Percentiles rank a stretch among this genome's conserved stretches.
These are phyloP conservation scores for Immersiporthe knoxdaviesiana DNA, from an alignment of 2,329 filamentous ascomycete species.

Conservation along the genomic window DNA sequence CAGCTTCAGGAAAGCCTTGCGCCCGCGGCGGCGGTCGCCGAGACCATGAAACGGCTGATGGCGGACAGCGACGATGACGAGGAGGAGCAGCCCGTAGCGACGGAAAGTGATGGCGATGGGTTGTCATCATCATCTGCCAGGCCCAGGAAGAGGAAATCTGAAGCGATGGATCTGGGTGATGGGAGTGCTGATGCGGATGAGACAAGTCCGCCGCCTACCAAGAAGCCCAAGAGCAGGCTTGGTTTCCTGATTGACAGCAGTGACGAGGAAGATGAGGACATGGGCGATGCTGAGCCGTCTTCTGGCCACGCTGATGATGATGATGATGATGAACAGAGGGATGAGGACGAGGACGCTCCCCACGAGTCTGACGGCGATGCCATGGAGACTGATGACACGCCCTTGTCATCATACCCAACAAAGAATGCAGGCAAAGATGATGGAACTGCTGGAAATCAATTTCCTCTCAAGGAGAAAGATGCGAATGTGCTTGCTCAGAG, in stretches of 20 bases:
- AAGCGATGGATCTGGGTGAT: constrained; percentile 35
- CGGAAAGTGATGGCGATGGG: constrained; percentile 9
- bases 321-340: constrained; percentile 10
- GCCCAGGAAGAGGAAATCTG: constrained; percentile 40
- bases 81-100: constrained; percentile 24
- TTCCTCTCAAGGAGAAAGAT: constrained; percentile 22
- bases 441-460: background rate
- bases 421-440: constrained; percentile 1
- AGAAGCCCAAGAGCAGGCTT: constrained; percentile 28
- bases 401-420: constrained; percentile 25
- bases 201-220: constrained; percentile 29
- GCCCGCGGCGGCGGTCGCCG: constrained; percentile 28
- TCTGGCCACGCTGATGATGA: constrained; percentile 3
- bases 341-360: constrained; percentile 29
- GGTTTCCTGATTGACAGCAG: constrained; percentile 31
- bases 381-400: constrained; percentile 34
- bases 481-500: constrained; percentile 10
- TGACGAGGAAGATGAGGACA: constrained; percentile 42
- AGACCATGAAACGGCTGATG: constrained; percentile 32
- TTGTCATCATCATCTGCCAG: constrained; percentile 12
- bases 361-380: constrained; percentile 35
- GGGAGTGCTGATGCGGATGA: constrained; percentile 37
- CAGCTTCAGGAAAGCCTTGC: constrained; percentile 24
- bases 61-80: constrained; percentile 31
- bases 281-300: constrained; percentile 23